Percentiles rank a stretch among this genome's conserved stretches.
Evolutionary conservation across 176 grass and related monocot species (phyloP).

Genomic region (Eragrostis curvula): DNA sequence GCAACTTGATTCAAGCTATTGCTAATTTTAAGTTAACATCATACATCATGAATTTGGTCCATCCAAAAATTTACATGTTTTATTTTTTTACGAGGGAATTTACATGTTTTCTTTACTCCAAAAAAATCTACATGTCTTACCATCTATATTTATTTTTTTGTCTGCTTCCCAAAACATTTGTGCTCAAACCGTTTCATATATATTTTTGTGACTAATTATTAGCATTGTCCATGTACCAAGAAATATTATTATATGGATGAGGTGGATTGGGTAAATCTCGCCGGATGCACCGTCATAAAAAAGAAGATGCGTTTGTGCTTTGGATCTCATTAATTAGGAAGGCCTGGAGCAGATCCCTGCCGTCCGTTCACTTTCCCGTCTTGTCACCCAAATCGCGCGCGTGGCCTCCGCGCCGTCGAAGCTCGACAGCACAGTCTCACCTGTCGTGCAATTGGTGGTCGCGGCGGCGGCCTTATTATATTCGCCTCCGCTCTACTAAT

Average conservation of each 20-base stretch:
- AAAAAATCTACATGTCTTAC: no score
- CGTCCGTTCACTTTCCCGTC: neutral
- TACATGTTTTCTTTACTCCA: no score
- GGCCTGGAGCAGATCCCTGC: neutral
- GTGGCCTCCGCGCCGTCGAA: no score
- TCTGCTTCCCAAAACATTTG: neutral
- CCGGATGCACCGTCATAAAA: neutral
- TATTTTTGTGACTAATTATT: neutral
- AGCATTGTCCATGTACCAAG: neutral
- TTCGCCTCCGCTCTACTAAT: neutral
- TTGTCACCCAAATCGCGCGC: neutral
- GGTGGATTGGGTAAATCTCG: neutral
- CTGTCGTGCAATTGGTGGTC: constrained; percentile 27
- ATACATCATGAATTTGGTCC: no score
- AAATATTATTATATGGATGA: neutral
- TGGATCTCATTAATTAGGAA: neutral
- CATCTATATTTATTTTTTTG: neutral
- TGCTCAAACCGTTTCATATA: neutral
- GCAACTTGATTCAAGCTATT: no score
- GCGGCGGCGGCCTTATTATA: constrained; percentile 21
- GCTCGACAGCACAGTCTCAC: constrained; percentile 43
- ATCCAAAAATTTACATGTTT: no score
- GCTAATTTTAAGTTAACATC: no score
- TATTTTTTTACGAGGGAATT: no score
- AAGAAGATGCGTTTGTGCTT: neutral